These are phyloP conservation scores for Sugiyamaella japonica DNA, from an alignment of 1,139 yeast species.

Conservation along the genomic window DNA sequence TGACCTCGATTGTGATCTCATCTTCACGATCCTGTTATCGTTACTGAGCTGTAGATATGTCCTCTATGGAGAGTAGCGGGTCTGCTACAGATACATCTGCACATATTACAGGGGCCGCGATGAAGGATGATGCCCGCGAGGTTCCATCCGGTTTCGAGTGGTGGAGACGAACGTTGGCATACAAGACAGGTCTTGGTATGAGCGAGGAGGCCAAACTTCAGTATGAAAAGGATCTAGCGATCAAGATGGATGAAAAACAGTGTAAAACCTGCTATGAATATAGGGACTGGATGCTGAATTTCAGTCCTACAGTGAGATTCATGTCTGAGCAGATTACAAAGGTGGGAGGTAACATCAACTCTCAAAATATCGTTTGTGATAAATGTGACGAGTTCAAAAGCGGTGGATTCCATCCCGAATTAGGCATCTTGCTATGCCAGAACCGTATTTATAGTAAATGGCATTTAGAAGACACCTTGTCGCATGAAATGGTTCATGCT, in stretches of 20 bases:
- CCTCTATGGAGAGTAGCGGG: neutral
- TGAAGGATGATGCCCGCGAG: neutral
- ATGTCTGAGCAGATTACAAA: slow-evolving; percentile 83
- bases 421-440: slow-evolving; percentile 84
- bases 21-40: neutral
- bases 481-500: slow-evolving; percentile 93
- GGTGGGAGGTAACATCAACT: slow-evolving; percentile 56
- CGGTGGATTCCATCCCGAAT: slow-evolving; percentile 91
- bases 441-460: slow-evolving; percentile 75
- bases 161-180: slow-evolving; percentile 76
- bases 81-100: neutral
- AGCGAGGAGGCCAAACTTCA: slow-evolving; percentile 53
- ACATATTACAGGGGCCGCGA: neutral
- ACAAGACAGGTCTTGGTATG: slow-evolving; percentile 71
- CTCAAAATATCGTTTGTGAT: slow-evolving; percentile 68
- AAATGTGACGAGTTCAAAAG: slow-evolving; percentile 84
- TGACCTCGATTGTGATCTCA: neutral
- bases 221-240: slow-evolving; percentile 56
- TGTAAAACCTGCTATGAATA: slow-evolving; percentile 71
- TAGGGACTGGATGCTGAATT: slow-evolving; percentile 74
- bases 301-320: slow-evolving; percentile 77
- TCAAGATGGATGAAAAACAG: slow-evolving; percentile 43
- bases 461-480: slow-evolving; percentile 85
- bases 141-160: slow-evolving; percentile 59
- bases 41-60: neutral